Evolutionary conservation across 1,139 yeast species (phyloP).

Genomic region (Suhomyces guaymorum): DNA sequence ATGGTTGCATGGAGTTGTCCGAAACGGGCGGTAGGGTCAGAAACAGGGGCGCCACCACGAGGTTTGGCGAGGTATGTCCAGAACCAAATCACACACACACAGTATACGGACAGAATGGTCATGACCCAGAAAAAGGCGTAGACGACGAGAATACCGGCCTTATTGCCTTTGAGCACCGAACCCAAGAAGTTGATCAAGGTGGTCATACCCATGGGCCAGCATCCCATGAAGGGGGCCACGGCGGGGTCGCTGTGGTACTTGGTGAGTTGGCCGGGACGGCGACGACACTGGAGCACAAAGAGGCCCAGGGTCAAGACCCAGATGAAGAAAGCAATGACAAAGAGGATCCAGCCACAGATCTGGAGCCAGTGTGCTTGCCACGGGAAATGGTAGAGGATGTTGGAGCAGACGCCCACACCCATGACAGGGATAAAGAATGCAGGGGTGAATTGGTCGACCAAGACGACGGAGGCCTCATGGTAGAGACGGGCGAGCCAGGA

Average conservation of each 20-base stretch:
- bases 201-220: slow-evolving; percentile 74
- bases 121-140: slow-evolving; percentile 74
- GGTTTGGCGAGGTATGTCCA: slow-evolving; percentile 38
- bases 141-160: slow-evolving; percentile 38
- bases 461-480: slow-evolving; percentile 6
- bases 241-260: slow-evolving; percentile 45
- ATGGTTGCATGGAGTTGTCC: slow-evolving; percentile 44
- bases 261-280: slow-evolving; percentile 35
- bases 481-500: slow-evolving; percentile 1
- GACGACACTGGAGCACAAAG: slow-evolving; percentile 38
- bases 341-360: slow-evolving; percentile 56
- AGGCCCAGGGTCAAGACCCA: slow-evolving; percentile 42
- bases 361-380: slow-evolving; percentile 62
- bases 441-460: slow-evolving; percentile 47
- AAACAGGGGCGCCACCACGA: slow-evolving; percentile 11
- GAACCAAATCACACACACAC: slow-evolving; percentile 58
- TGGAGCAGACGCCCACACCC: slow-evolving; percentile 79
- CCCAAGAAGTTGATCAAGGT: slow-evolving; percentile 61
- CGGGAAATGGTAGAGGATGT: slow-evolving; percentile 64
- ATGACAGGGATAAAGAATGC: slow-evolving; percentile 72
- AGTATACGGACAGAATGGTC: slow-evolving; percentile 49
- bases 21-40: slow-evolving; percentile 15
- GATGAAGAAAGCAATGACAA: slow-evolving; percentile 51
- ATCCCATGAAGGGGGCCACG: slow-evolving; percentile 67
- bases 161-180: slow-evolving; percentile 34